Conservation (phyloP, 116 monocot species). For the Cymodocea nodosa region DNA sequence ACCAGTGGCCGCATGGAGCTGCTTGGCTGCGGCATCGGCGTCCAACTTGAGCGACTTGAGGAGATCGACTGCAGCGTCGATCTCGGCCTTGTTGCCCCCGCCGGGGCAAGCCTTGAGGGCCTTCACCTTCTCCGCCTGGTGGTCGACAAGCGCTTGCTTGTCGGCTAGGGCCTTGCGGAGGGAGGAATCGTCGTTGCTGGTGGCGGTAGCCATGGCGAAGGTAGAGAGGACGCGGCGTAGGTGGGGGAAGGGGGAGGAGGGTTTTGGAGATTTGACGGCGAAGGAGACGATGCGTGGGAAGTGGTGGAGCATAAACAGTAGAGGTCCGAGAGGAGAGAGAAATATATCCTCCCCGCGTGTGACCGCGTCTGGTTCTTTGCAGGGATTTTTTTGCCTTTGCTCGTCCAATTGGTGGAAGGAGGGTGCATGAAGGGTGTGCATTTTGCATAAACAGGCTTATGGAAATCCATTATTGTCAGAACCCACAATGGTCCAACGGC, state of each 20-base stretch:
- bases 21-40: conserved; percentile 15
- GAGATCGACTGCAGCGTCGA: conserved; percentile 51
- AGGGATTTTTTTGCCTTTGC: too few relatives aligned
- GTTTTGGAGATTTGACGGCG: background rate
- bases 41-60: conserved; percentile 68
- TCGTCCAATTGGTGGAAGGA: too few relatives aligned
- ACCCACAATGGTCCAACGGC: too few relatives aligned
- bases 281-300: background rate
- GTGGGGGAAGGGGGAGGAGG: background rate
- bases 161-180: conserved; percentile 31
- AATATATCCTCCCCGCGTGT: background rate
- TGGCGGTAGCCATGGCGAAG: conserved; percentile 1
- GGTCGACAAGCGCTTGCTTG: conserved; percentile 17
- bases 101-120: conserved; percentile 27
- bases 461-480: too few relatives aligned
- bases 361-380: too few relatives aligned
- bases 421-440: too few relatives aligned
- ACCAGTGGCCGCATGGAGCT: conserved; percentile 15
- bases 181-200: conserved; percentile 14
- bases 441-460: too few relatives aligned
- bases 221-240: conserved; percentile 1
- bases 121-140: conserved; percentile 29
- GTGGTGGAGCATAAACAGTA: background rate
- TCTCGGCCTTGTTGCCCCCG: conserved; percentile 19
- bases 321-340: background rate